phyloP scores from a whole-genome alignment of 2,329 filamentous ascomycete species.

The Ilyonectria sp. region DNA sequence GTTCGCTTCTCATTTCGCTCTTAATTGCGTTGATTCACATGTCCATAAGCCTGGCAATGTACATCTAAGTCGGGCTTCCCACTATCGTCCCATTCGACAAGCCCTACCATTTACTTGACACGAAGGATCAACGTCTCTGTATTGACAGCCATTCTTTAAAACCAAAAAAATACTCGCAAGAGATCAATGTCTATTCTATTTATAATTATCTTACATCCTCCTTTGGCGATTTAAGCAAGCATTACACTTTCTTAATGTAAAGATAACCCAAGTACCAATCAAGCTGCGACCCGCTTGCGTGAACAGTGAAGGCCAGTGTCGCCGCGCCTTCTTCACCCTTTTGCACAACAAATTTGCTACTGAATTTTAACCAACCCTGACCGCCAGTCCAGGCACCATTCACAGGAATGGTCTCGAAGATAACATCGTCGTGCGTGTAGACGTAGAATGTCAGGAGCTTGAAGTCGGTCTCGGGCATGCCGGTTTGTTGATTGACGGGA shows the following conservation, averaged over 20 bases:
- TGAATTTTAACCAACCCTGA: background rate
- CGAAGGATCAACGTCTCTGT: too few species aligned
- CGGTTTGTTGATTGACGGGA: background rate
- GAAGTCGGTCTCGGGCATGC: slow-evolving; percentile 1
- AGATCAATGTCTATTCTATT: slow-evolving; percentile 1
- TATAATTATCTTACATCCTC: background rate
- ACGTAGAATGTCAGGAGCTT: background rate
- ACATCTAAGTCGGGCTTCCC: too few species aligned
- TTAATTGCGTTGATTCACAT: too few species aligned
- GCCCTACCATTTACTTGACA: too few species aligned
- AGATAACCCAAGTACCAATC: slow-evolving; percentile 2
- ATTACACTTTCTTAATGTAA: background rate
- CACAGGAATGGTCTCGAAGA: background rate
- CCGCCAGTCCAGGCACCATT: background rate
- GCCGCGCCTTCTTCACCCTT: background rate
- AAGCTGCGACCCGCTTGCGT: background rate
- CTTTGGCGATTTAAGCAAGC: background rate
- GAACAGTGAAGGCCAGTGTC: background rate
- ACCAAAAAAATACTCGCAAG: background rate
- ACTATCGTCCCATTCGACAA: too few species aligned
- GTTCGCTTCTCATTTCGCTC: too few species aligned
- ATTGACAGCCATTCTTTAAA: too few species aligned
- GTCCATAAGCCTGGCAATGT: too few species aligned
- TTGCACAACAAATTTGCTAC: background rate
- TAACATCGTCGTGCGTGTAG: background rate